A percentile compares a stretch with the other conserved stretches of the same genome.
Evolutionary conservation across 495 filamentous ascomycete species (phyloP).

Genomic region (Melanomma pulvis-pyrius): DNA sequence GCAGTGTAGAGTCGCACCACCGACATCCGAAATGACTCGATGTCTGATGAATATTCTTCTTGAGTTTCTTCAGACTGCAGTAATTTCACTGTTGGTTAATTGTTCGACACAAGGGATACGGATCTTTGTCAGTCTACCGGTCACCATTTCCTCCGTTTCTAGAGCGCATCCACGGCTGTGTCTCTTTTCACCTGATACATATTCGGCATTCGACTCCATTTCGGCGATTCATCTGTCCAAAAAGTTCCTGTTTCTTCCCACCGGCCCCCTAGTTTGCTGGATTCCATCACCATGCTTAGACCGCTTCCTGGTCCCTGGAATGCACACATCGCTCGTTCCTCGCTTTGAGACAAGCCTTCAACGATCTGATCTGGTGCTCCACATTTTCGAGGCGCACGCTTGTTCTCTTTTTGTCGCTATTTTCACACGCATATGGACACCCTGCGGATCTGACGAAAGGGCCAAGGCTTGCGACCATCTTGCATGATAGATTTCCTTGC

Average conservation of each 20-base stretch:
- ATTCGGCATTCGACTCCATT: conserved; percentile 22
- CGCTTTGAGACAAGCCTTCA: conserved; percentile 3
- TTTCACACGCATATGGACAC: conserved; percentile 35
- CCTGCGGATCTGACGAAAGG: conserved; percentile 36
- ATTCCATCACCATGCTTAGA: conserved; percentile 8
- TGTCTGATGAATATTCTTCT: conserved; percentile 14
- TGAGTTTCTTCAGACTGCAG: not conserved
- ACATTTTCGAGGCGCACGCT: conserved; percentile 4
- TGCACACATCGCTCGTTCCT: not conserved
- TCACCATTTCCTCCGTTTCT: conserved; percentile 10
- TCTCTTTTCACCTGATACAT: conserved; percentile 26
- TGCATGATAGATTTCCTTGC: conserved; percentile 41
- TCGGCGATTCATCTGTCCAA: conserved; percentile 31
- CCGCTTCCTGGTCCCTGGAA: conserved; percentile 2
- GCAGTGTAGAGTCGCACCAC: conserved; percentile 52
- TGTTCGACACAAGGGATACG: not conserved
- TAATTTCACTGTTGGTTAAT: not conserved
- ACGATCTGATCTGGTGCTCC: conserved; percentile 2
- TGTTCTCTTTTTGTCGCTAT: conserved; percentile 31
- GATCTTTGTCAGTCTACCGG: not conserved
- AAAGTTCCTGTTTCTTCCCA: conserved; percentile 31
- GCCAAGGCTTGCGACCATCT: conserved; percentile 28
- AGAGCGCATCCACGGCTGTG: conserved; percentile 10
- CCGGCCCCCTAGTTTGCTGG: not conserved
- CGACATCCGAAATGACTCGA: conserved; percentile 1